Conservation (phyloP, 257 asterid genomes). For the Verbena officinalis region DNA sequence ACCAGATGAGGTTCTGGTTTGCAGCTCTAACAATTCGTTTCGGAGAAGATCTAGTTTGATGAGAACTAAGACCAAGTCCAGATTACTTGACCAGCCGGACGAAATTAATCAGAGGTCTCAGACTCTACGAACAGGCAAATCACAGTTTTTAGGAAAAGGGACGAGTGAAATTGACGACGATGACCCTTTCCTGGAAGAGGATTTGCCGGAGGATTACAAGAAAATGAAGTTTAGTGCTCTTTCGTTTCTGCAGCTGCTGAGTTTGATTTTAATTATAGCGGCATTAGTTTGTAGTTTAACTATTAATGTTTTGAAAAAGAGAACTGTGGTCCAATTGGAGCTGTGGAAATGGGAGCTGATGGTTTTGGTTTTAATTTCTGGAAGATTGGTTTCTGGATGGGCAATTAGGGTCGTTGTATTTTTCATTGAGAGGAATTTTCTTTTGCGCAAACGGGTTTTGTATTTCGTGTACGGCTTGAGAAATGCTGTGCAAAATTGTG, state of each 20-base stretch:
- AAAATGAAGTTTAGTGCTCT: constrained; percentile 54
- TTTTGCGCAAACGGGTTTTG: constrained; percentile 70
- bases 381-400: constrained; percentile 86
- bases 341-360: constrained; percentile 89
- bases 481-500: constrained; percentile 78
- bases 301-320: constrained; percentile 35
- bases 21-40: constrained; percentile 62
- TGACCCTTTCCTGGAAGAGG: constrained; percentile 81
- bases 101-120: constrained; percentile 42
- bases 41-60: constrained; percentile 53
- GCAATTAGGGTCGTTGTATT: constrained; percentile 63
- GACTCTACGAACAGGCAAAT: constrained; percentile 39
- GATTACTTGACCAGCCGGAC: constrained; percentile 70
- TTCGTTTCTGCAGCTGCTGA: constrained; percentile 55
- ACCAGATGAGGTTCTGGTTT: constrained; percentile 54
- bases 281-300: constrained; percentile 56
- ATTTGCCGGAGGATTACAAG: constrained; percentile 74
- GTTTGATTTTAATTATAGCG: constrained; percentile 57
- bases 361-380: constrained; percentile 76
- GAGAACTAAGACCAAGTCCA: constrained; percentile 55
- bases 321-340: constrained; percentile 36
- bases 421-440: constrained; percentile 64
- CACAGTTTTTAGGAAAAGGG: constrained; percentile 53
- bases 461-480: constrained; percentile 86
- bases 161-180: constrained; percentile 68